Evolutionary conservation across 1,284 basidiomycete genomes (phyloP).

Genomic region (Neotropicomus parvogracilis): DNA sequence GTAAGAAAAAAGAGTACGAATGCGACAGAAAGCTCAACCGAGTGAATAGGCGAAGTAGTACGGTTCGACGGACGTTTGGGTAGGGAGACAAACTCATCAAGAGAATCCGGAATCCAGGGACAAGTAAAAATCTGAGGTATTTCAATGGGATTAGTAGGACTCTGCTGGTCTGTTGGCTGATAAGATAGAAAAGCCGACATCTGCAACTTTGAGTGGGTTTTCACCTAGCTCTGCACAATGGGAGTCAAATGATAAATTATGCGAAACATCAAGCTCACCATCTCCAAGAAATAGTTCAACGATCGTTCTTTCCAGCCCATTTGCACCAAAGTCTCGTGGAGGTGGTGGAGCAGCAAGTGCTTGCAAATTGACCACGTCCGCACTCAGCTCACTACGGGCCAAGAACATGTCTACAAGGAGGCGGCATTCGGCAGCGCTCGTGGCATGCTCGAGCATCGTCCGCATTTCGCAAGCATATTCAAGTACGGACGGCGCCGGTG

Average conservation of each 20-base stretch:
- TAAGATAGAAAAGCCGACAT: neutral
- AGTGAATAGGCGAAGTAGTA: constrained; percentile 15
- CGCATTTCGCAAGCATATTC: constrained; percentile 64
- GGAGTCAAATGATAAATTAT: constrained; percentile 1
- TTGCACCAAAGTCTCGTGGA: constrained; percentile 10
- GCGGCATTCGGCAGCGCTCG: constrained; percentile 77
- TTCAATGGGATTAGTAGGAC: constrained; percentile 12
- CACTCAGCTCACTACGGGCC: constrained; percentile 47
- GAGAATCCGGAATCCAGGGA: constrained; percentile 7
- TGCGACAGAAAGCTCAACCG: constrained; percentile 8
- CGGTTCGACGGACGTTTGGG: constrained; percentile 15
- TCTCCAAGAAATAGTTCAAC: constrained; percentile 53
- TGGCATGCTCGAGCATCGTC: constrained; percentile 64
- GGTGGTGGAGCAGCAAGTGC: constrained; percentile 1
- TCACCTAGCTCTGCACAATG: constrained; percentile 2
- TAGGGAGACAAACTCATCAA: constrained; percentile 1
- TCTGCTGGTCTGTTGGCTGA: constrained; percentile 5
- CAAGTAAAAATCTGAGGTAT: constrained; percentile 6
- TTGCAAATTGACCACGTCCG: constrained; percentile 21
- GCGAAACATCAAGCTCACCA: constrained; percentile 4
- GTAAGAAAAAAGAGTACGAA: constrained; percentile 14
- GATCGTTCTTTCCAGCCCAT: constrained; percentile 36
- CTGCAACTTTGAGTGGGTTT: neutral
- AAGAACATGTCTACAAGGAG: constrained; percentile 80
- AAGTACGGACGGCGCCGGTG: constrained; percentile 20